These are phyloP conservation scores for Phlebiopsis gigantea DNA, from an alignment of 768 basidiomycete species.

Conservation along the genomic window DNA sequence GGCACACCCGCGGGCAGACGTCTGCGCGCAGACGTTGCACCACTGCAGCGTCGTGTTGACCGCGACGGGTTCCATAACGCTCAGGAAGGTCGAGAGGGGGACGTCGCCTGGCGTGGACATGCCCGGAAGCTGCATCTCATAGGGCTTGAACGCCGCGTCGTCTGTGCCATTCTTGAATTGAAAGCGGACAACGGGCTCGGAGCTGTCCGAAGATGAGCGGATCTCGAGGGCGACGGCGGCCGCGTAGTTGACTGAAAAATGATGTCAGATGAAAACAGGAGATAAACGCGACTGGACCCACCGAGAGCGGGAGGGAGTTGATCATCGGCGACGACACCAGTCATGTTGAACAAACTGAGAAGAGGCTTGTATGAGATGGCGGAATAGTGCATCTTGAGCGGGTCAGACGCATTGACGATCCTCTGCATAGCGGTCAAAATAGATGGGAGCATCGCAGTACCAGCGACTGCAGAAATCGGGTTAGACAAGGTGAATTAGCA, in stretches of 20 bases:
- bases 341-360: conserved; percentile 74
- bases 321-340: conserved; percentile 42
- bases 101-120: conserved; percentile 36
- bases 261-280: conserved; percentile 17
- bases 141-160: conserved; percentile 39
- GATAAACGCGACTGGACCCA: conserved; percentile 29
- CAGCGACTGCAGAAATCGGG: conserved; percentile 50
- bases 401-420: conserved; percentile 45
- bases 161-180: conserved; percentile 66
- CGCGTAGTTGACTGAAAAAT: conserved; percentile 48
- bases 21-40: conserved; percentile 56
- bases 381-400: conserved; percentile 51
- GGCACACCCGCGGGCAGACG: conserved; percentile 47
- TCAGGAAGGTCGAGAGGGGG: conserved; percentile 45
- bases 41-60: conserved; percentile 50
- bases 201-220: conserved; percentile 36
- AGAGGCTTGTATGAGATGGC: conserved; percentile 75
- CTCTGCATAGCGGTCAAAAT: conserved; percentile 48
- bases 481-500: neutral
- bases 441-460: conserved; percentile 54
- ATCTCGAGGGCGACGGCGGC: conserved; percentile 55
- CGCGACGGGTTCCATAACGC: conserved; percentile 37
- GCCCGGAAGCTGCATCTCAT: conserved; percentile 26
- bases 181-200: conserved; percentile 47
- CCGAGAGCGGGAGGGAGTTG: conserved; percentile 49